Conservation (phyloP, 140 eudicot genomes). For the Flaveria floridana region DNA sequence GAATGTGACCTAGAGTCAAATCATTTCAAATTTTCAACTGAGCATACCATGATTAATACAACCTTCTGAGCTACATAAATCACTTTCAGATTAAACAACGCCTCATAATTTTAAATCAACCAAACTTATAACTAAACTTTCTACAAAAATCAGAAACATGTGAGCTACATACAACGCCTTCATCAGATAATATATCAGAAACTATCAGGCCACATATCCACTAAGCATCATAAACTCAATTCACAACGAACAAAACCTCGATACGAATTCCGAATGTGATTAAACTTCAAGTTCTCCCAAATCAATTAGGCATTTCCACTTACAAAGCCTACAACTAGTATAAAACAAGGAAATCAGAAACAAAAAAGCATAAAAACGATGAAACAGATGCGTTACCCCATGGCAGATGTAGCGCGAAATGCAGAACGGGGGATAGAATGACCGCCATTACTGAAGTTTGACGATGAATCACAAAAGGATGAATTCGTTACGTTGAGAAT, state of each 20-base stretch:
- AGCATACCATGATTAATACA: background rate
- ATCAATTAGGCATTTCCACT: conserved; percentile 1
- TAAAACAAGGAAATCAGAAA: background rate
- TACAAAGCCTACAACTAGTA: background rate
- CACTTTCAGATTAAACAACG: conserved; percentile 5
- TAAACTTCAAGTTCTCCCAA: background rate
- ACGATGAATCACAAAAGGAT: background rate
- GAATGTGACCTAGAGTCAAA: background rate
- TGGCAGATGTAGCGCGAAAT: conserved; percentile 29
- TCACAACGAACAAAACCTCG: background rate
- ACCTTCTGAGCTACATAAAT: background rate
- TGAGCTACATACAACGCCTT: background rate
- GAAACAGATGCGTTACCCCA: conserved; percentile 21
- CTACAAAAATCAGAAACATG: background rate
- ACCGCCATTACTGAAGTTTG: conserved; percentile 24
- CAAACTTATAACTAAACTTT: background rate
- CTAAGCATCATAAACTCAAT: background rate
- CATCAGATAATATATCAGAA: background rate
- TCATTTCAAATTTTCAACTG: background rate
- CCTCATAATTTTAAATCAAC: background rate
- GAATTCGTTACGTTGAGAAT: conserved; percentile 25
- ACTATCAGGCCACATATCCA: background rate
- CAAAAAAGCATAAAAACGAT: background rate
- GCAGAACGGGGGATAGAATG: conserved; percentile 21
- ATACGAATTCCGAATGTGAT: background rate